Base-by-base conservation (phyloP, 1,284 basidiomycete genomes). In the Coniophora puteana region DNA sequence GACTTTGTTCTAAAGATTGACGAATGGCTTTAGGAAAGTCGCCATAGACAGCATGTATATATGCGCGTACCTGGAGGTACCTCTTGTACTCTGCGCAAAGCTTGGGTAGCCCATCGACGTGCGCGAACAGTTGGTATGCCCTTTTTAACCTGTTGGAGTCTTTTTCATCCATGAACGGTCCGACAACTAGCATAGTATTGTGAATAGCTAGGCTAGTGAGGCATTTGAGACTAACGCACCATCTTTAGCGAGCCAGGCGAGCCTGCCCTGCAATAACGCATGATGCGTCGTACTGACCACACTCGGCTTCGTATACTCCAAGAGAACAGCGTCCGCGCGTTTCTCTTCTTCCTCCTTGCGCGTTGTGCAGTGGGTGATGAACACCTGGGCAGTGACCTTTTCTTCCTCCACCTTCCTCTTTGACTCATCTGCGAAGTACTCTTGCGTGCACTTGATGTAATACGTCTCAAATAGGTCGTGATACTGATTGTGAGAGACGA, bases 101-200 rank as follows among this genome's bases (percentile, higher is more conserved):
- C 2, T 71, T 61, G 33, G 71, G 69, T 36, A 78, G 65, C 0
- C 74, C 74, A 25, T 71, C 66, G 3, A 88, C 76, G n/a, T 80
- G 74, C 4, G 68, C 63, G 43, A 89, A 83, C 13, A 88, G 68
- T 0, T 58, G 56, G 58, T 89, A 89, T 64, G 93, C 73, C 5
- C 63, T 62, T 8, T 53, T 57, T n/a, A 94, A 62, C 0, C 65
- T 71, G 0, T 60, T 59, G 4, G 67, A 64, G 27, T 83, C 70
- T 40, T 69, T 71, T 4, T 49, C 59, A 11, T 75, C 67, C 65
- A 90, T 75, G 24, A 80, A 75, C 8, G 69, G 63, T 10, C 76
- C 69, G 23, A 90, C 49, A 14, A 77, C 87, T 88, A 23, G 4
- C 13, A 18, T 14, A 16, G 38, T 33, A 24, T 7, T 20, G 50